phyloP scores from a whole-genome alignment of 345 rosid species.

The Acer campestre region DNA sequence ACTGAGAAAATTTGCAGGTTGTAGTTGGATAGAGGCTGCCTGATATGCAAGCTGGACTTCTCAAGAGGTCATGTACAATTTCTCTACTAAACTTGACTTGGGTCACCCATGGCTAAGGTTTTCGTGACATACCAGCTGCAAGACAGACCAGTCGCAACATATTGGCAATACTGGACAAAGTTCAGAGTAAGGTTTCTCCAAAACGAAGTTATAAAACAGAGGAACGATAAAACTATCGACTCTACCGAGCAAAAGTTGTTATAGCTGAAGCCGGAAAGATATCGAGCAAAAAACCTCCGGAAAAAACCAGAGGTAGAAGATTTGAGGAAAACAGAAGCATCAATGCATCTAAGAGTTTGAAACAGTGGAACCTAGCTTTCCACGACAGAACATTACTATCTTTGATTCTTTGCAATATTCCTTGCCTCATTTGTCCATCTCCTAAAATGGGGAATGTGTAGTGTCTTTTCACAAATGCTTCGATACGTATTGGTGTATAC shows the following conservation, averaged over 20 bases:
- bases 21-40: slow-evolving; percentile 66
- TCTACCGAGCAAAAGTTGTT: not conserved
- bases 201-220: not conserved
- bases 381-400: too few relatives aligned
- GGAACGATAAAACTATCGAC: not conserved
- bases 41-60: slow-evolving; percentile 22
- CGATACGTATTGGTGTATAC: too few relatives aligned
- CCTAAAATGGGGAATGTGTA: too few relatives aligned
- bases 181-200: not conserved
- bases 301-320: not conserved
- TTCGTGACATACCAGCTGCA: not conserved
- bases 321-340: not conserved
- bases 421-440: not conserved
- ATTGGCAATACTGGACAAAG: not conserved
- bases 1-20: slow-evolving; percentile 50
- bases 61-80: not conserved
- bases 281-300: not conserved
- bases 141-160: not conserved
- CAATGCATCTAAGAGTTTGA: not conserved
- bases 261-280: not conserved
- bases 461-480: too few relatives aligned
- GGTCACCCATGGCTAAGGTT: not conserved
- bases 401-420: too few relatives aligned
- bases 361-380: too few relatives aligned
- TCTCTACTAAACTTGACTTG: not conserved